Conservation (phyloP, 2,329 filamentous ascomycete genomes). For the Diplodia corticola region DNA sequence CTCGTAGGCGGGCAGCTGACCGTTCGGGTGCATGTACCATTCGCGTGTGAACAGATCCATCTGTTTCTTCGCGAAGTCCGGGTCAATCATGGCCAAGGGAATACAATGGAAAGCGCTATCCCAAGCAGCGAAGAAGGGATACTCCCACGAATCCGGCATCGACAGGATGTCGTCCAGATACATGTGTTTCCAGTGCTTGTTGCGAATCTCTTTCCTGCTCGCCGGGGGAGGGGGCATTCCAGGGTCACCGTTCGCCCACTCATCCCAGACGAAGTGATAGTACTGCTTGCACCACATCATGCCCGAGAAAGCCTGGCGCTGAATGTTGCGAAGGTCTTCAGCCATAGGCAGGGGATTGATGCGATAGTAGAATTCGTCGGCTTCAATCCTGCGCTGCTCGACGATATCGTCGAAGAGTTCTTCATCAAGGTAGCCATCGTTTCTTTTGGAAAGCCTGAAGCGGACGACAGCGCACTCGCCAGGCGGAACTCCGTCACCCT, state of each 20-base stretch:
- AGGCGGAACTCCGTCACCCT: conserved; percentile 80
- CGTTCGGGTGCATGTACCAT: conserved; percentile 99
- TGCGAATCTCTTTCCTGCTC: conserved; percentile 76
- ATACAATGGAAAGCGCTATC: conserved; percentile 97
- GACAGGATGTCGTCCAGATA: conserved; percentile 92
- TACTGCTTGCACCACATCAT: conserved; percentile 99
- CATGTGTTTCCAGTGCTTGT: conserved; percentile 91
- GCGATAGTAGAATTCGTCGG: conserved; percentile 93
- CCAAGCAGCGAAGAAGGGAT: conserved; percentile 97
- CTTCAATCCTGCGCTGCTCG: conserved; percentile 81
- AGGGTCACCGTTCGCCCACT: conserved; percentile 95
- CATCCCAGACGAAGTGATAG: conserved; percentile 96
- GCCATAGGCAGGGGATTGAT: conserved; percentile 92
- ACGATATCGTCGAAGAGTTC: conserved; percentile 90
- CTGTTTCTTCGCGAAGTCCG: conserved; percentile 97
- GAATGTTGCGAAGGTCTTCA: conserved; percentile 91
- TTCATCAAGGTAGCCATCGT: conserved; percentile 81
- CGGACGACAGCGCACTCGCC: conserved; percentile 95
- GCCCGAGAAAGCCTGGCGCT: conserved; percentile 88
- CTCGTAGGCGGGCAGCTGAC: conserved; percentile 88
- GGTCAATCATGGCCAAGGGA: conserved; percentile 93
- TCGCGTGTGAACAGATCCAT: conserved; percentile 93
- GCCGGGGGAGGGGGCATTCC: conserved; percentile 82
- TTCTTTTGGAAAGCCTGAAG: conserved; percentile 78
- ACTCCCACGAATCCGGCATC: conserved; percentile 99